A percentile compares a stretch with the other conserved stretches of the same genome.
These are phyloP conservation scores for Plasmodium malariae DNA, from an alignment of 169 alveolate species.

Conservation along the genomic window DNA sequence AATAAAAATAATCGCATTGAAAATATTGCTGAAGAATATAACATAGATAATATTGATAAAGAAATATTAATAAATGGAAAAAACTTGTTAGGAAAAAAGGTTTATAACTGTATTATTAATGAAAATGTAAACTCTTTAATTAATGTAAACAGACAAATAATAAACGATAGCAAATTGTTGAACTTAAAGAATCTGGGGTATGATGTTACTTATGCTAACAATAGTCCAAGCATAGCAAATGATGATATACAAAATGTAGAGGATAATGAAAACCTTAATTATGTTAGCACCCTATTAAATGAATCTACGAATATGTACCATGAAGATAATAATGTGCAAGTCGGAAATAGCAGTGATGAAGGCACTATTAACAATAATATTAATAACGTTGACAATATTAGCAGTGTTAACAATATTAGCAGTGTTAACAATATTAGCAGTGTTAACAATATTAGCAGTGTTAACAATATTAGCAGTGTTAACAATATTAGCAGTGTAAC, in stretches of 20 bases:
- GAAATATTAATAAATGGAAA: constrained; percentile 10
- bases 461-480: too few species aligned
- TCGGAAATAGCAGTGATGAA: neutral
- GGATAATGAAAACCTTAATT: neutral
- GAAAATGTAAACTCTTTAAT: neutral
- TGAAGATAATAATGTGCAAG: neutral
- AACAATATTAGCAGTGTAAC: too few species aligned
- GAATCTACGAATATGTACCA: neutral
- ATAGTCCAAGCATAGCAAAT: neutral
- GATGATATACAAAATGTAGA: neutral
- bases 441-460: too few species aligned
- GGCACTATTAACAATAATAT: neutral
- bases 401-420: neutral
- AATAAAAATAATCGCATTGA: constrained; percentile 4
- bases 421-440: too few species aligned
- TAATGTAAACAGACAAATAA: neutral
- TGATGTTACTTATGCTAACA: neutral
- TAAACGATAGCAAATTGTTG: neutral
- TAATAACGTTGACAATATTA: neutral
- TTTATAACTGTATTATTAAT: neutral
- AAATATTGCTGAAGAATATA: neutral
- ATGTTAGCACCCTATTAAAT: neutral
- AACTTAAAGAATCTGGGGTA: neutral
- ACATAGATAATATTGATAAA: neutral
- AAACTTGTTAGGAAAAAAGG: neutral